Base-by-base conservation (phyloP, 257 asterid genomes). In the Lycium ferocissimum region DNA sequence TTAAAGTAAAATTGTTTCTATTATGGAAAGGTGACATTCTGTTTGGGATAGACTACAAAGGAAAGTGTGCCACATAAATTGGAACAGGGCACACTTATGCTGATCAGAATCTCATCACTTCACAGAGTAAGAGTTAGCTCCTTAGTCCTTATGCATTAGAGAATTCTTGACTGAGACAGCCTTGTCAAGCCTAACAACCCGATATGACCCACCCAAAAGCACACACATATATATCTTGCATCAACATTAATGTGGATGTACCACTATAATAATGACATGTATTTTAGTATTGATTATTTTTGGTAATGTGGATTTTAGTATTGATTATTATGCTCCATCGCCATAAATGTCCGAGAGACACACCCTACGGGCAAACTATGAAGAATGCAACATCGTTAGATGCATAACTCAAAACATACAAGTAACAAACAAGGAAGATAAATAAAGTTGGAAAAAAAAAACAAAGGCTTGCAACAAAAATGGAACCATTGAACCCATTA, bases 131-230 rank as follows among this genome's bases (percentile, higher is more conserved):
- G 47, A 26, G 47, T 66, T 66, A 66, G 20, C 45, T 66, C 73
- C 73, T 66, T 33, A 5, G n/a, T 66, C 73, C 73, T 66, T 33
- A 5, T 11, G 73, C 73, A 66, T 66, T 33, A 33, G 73, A 66
- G 47, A 66, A 35, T 35, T 66, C 18, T 66, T 66, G 73, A 37
- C 73, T 66, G n/a, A 56, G 69, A 66, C 45, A 33, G 10, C 73
- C 73, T 66, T 33, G 43, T 66, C 73, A 66, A 66, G 73, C 47
- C 73, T 66, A 66, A 66, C 73, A 66, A 66, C 73, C 71, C 73
- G 33, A 45, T 33, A 66, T 13, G 45, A 66, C 73, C 45, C 17
- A 26, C 45, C 73, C 73, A 33, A 66, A 65, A 33, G 4, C 70
- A 22, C 70, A 17, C 65, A 66, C 40, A 66, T 66, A 13, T 66